phyloP scores from a whole-genome alignment of 1,284 basidiomycete species.

The Gymnopus androsaceus region DNA sequence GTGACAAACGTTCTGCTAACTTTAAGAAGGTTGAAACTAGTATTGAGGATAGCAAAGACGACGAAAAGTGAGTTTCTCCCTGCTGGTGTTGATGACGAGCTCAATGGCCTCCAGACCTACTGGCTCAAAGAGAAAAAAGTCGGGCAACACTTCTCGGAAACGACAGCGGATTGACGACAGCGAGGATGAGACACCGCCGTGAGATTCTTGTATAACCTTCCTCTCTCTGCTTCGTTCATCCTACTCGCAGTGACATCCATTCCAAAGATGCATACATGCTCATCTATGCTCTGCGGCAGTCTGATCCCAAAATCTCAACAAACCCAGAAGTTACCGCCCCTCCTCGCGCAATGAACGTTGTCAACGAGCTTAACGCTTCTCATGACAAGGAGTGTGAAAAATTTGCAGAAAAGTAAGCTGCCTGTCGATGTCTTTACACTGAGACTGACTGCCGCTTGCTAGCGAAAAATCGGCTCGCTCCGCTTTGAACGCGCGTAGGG shows the following conservation, averaged over 20 bases:
- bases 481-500: constrained; percentile 51
- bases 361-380: constrained; percentile 56
- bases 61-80: constrained; percentile 22
- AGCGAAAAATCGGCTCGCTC: constrained; percentile 47
- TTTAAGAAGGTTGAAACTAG: constrained; percentile 26
- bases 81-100: neutral
- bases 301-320: neutral
- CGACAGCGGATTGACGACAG: constrained; percentile 58
- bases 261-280: constrained; percentile 93
- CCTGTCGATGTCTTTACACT: constrained; percentile 3
- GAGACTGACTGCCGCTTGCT: constrained; percentile 17
- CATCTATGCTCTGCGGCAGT: constrained; percentile 58
- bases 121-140: constrained; percentile 23
- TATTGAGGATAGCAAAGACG: constrained; percentile 25
- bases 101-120: constrained; percentile 11
- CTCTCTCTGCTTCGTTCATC: neutral
- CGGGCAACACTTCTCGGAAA: constrained; percentile 40
- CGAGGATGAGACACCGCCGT: constrained; percentile 56
- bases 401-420: constrained; percentile 51
- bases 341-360: constrained; percentile 48
- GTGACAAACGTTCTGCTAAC: constrained; percentile 37
- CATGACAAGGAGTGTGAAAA: constrained; percentile 54
- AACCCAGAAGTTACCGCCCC: constrained; percentile 41
- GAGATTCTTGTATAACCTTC: constrained; percentile 19
- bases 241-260: constrained; percentile 36